phyloP scores from a whole-genome alignment of 116 monocot species.

The Papilionanthe hybrid region DNA sequence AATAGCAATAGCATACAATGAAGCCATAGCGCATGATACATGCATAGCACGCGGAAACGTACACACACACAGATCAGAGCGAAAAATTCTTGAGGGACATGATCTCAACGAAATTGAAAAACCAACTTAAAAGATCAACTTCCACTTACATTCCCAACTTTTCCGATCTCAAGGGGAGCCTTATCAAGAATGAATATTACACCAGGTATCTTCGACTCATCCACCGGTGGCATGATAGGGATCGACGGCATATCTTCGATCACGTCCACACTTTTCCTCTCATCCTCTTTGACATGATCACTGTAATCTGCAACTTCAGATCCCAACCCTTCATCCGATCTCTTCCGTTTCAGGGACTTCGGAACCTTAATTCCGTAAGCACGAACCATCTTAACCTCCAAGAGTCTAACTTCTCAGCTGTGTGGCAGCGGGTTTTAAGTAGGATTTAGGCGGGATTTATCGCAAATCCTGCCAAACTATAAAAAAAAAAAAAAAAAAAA shows the following conservation, averaged over 20 bases:
- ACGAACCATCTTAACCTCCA: constrained; percentile 40
- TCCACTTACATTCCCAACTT: constrained; percentile 78
- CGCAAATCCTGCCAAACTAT: too few relatives aligned
- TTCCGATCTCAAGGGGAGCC: constrained; percentile 75
- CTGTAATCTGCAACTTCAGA: constrained; percentile 11
- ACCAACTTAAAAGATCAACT: neutral
- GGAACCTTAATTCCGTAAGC: constrained; percentile 65
- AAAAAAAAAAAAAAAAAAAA: too few relatives aligned
- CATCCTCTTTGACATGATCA: constrained; percentile 12
- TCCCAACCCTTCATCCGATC: neutral
- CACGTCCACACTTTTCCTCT: constrained; percentile 13
- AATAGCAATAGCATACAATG: neutral
- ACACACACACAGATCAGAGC: neutral
- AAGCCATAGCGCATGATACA: neutral
- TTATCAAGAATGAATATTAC: constrained; percentile 86
- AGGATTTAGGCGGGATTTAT: too few relatives aligned
- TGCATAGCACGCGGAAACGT: neutral
- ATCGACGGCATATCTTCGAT: constrained; percentile 45
- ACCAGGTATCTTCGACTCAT: constrained; percentile 40
- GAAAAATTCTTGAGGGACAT: neutral
- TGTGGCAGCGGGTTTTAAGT: too few relatives aligned
- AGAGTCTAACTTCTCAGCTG: too few relatives aligned
- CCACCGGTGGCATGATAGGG: constrained; percentile 25
- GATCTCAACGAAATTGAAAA: neutral
- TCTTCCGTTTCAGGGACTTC: constrained; percentile 38